Base-by-base conservation (phyloP, 2,329 filamentous ascomycete species). In the Stachybotrys chlorohalonatus region DNA sequence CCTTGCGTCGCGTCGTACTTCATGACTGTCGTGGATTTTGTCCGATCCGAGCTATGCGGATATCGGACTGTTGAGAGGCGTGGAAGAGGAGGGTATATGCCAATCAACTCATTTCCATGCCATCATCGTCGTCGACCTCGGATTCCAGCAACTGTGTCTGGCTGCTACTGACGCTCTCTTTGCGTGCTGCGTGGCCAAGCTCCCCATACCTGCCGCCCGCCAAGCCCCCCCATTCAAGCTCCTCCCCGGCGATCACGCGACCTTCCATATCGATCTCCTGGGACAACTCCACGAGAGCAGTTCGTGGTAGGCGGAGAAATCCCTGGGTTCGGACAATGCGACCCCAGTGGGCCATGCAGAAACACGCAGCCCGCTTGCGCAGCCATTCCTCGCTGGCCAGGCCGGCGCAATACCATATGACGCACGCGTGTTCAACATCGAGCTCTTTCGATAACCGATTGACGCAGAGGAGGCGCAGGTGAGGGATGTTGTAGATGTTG, bases 401-500 rank as follows among this genome's bases (percentile, higher is more conserved):
- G 7, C 87, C 88, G 2, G 94, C 91, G 60, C 91, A 90, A 70
- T 97, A 92, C 91, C 95, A 99, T 55, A 96, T 92, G 62, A 95
- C 87, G 59, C 94, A 96, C 3, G 93, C 93, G 66, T 96, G 91
- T 57, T 95, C 90, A 46, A 97, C 87, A 66, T 97, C 93, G 3
- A 99, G 81, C 66, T 99, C 94, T 58, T 90, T 88, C 54, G 89
- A 87, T 4, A 99, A 80, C 8, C 94, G 84, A 67, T 96, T 93
- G 54, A 97, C 89, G 68, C 93, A 96, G 1, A 97, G 79, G 7
- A 96, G 81, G 17, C 93, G 88, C 30, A 99, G 83, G 61, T 94
- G 90, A 1, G 92, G 92, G 75, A 99, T 95, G 66, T 96, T 93
- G 73, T 99, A 99, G 50, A 97, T 89, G 69, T 97, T 96, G 48